Evolutionary conservation across 176 grass and related monocot genomes (phyloP), one percentile per base, ranked within the genome.

Genomic region (Otatea glauca): DNA sequence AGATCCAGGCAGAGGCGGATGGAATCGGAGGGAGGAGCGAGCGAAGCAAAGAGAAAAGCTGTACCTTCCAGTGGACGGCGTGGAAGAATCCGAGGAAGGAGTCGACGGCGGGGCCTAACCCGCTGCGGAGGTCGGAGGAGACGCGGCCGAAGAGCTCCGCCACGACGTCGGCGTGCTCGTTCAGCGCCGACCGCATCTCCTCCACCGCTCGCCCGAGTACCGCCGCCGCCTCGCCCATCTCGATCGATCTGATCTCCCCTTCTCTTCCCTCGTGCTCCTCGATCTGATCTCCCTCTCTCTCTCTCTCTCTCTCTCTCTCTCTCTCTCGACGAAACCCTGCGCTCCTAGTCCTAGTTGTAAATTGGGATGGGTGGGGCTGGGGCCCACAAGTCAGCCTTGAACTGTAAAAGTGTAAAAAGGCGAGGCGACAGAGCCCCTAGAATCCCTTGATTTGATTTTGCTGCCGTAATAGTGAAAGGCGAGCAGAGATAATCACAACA

Each of bases 1-100:
- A 61, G 9, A 24, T 25, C n/a, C 21, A 25, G 60, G 60, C 11
- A 29, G 11, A 25, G 24, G n/a, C 8, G 2, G 58, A 24, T 47
- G 58, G 39, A 27, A 3, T 15, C 38, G 35, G 6, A 61, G 25
- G 51, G 3, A 9, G 3, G 45, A 4, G 10, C 9, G 50, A 20
- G 66, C 0, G 16, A 56, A 43, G 41, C 38, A 72, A 11, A 27
- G 47, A 39, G 45, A 5, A 20, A 12, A n/a, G 7, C 3, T 13
- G 29, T 9, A 98, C 93, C 93, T 95, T 95, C 96, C 96, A 98
- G 83, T 98, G 85, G 61, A 98, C 85, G 80, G 91, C 91, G 80
- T 95, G 96, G 89, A 98, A 95, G 93, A 95, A 98, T 0, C 93
- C 91, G 69, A 98, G 0, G 85, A 98, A 90, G 44, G 91, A 78